A percentile compares a stretch with the other conserved stretches of the same genome.
Evolutionary conservation across 2,329 filamentous ascomycete species (phyloP).

Genomic region (Epichloe gansuensis): DNA sequence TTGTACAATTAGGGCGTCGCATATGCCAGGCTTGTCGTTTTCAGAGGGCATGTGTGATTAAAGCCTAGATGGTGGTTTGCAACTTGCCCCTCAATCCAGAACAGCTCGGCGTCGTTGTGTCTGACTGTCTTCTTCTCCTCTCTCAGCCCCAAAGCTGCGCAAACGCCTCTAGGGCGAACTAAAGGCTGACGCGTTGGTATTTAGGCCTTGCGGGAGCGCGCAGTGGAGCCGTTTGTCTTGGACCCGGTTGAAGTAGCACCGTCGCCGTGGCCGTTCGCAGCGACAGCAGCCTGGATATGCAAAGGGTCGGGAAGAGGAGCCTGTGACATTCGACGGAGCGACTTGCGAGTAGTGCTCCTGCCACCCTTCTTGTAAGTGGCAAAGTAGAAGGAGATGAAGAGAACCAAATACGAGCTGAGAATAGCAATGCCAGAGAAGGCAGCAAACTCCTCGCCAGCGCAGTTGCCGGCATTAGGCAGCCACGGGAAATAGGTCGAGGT

Average conservation of each 20-base stretch:
- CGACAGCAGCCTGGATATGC: slow-evolving; percentile 47
- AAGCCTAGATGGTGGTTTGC: neutral
- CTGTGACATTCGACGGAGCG: slow-evolving; percentile 52
- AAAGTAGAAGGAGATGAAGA: slow-evolving; percentile 99
- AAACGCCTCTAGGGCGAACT: neutral
- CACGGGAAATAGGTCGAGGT: slow-evolving; percentile 77
- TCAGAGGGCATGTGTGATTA: neutral
- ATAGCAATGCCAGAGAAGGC: slow-evolving; percentile 87
- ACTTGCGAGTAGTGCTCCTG: slow-evolving; percentile 74
- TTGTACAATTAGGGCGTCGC: slow-evolving; percentile 1
- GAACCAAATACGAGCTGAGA: slow-evolving; percentile 85
- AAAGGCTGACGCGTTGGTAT: neutral
- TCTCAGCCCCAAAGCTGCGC: neutral
- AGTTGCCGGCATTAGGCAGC: slow-evolving; percentile 74
- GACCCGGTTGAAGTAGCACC: slow-evolving; percentile 41
- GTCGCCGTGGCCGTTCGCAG: slow-evolving; percentile 39
- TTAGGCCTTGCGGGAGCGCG: slow-evolving; percentile 58
- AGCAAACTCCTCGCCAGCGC: slow-evolving; percentile 93
- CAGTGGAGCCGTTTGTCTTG: slow-evolving; percentile 47
- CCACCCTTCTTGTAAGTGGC: slow-evolving; percentile 86
- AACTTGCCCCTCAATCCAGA: neutral
- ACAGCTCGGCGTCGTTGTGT: neutral
- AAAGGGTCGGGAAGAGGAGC: slow-evolving; percentile 71
- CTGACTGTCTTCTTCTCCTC: neutral
- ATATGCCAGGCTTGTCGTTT: neutral